A percentile compares a stretch with the other conserved stretches of the same genome.
Conservation (phyloP, 2,329 filamentous ascomycete genomes). For the Cordyceps tenuipes region DNA sequence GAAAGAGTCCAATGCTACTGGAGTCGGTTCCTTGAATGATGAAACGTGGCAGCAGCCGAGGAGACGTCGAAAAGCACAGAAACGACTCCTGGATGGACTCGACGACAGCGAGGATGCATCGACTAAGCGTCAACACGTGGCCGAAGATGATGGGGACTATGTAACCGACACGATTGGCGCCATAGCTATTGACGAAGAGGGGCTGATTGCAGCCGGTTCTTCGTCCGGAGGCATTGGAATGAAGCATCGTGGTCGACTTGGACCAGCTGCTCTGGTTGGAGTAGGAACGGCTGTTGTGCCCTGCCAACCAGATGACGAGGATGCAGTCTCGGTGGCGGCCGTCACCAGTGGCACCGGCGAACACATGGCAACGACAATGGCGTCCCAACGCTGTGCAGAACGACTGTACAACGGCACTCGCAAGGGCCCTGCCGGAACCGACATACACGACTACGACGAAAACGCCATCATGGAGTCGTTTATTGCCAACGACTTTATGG, state of each 20-base stretch:
- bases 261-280: constrained; percentile 86
- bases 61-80: constrained; percentile 2
- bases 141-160: constrained; percentile 43
- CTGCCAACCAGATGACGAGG: constrained; percentile 58
- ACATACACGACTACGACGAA: constrained; percentile 65
- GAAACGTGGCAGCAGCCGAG: constrained; percentile 6
- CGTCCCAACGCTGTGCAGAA: constrained; percentile 77
- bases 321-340: constrained; percentile 63
- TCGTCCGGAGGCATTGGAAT: constrained; percentile 97
- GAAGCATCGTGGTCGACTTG: constrained; percentile 89
- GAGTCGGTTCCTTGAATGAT: not conserved
- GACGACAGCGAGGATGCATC: not conserved
- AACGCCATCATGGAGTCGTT: constrained; percentile 66
- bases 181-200: constrained; percentile 79
- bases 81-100: constrained; percentile 1
- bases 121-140: not conserved
- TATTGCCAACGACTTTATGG: constrained; percentile 85
- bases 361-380: constrained; percentile 94
- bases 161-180: constrained; percentile 94
- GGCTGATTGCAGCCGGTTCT: constrained; percentile 86
- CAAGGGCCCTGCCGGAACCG: constrained; percentile 50
- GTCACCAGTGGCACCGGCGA: constrained; percentile 94
- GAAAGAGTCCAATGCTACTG: not conserved
- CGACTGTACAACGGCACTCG: constrained; percentile 67
- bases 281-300: constrained; percentile 89